Conservation (phyloP, 495 filamentous ascomycete species). For the Venustampulla echinocandica region DNA sequence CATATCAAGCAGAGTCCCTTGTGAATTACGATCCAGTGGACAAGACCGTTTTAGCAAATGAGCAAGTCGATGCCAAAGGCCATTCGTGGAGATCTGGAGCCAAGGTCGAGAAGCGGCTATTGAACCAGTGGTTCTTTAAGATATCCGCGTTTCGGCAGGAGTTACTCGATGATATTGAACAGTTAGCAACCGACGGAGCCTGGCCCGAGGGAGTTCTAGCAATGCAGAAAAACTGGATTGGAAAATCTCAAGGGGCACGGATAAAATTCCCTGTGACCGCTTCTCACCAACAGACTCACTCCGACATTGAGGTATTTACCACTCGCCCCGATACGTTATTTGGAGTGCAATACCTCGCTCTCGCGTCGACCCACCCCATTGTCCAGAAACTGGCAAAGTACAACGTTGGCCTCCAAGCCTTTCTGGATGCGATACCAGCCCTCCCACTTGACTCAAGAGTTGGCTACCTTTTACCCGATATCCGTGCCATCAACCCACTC, state of each 20-base stretch:
- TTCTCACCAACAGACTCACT: constrained; percentile 25
- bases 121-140: constrained; percentile 86
- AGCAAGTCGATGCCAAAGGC: constrained; percentile 79
- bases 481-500: constrained; percentile 60
- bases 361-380: constrained; percentile 66
- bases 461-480: constrained; percentile 54
- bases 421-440: constrained; percentile 53
- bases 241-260: constrained; percentile 62
- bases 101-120: constrained; percentile 66
- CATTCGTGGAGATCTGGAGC: constrained; percentile 83
- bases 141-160: constrained; percentile 70
- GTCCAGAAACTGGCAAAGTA: constrained; percentile 50
- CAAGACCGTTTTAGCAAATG: constrained; percentile 82
- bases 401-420: constrained; percentile 52
- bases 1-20: constrained; percentile 68
- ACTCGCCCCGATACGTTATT: constrained; percentile 77
- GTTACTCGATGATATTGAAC: constrained; percentile 64
- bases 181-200: constrained; percentile 45
- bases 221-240: constrained; percentile 88
- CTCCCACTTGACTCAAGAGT: constrained; percentile 64
- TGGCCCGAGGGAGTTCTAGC: constrained; percentile 78
- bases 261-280: constrained; percentile 56
- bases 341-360: constrained; percentile 75
- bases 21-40: constrained; percentile 91
- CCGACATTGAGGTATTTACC: constrained; percentile 64